A percentile compares a stretch with the other conserved stretches of the same genome.
Evolutionary conservation across 1,284 basidiomycete species (phyloP).

Genomic region (Singerocomus rubriflavus): DNA sequence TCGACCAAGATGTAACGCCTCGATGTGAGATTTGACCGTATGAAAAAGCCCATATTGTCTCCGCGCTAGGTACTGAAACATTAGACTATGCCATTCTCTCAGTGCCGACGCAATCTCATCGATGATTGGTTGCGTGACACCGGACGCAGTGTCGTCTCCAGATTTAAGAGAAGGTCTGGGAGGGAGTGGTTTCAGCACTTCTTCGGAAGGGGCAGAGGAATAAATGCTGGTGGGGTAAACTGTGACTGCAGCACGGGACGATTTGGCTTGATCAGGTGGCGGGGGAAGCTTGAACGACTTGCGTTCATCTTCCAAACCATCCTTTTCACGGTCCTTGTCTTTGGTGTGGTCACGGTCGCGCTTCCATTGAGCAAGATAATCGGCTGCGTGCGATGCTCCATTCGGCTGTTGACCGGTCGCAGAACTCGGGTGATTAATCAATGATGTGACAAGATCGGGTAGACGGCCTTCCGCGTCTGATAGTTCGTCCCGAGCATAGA

Average conservation of each 20-base stretch:
- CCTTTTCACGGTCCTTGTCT: conserved; percentile 64
- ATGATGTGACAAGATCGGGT: conserved; percentile 58
- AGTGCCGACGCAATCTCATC: conserved; percentile 97
- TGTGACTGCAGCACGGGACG: conserved; percentile 63
- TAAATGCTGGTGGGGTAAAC: conserved; percentile 69
- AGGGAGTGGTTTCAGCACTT: conserved; percentile 74
- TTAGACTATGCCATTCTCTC: conserved; percentile 91
- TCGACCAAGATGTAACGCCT: conserved; percentile 85
- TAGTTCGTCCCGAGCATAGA: conserved; percentile 85
- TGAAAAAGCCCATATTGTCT: conserved; percentile 91
- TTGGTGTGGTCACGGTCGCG: conserved; percentile 55
- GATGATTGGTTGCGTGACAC: conserved; percentile 82
- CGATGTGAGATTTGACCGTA: conserved; percentile 85
- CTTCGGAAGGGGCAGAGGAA: conserved; percentile 64
- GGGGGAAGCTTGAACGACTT: conserved; percentile 70
- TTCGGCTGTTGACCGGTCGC: conserved; percentile 34
- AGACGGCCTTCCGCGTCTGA: conserved; percentile 88
- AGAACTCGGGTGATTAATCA: conserved; percentile 37
- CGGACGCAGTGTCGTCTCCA: conserved; percentile 86
- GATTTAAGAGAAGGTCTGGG: conserved; percentile 92
- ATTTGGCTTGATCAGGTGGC: conserved; percentile 68
- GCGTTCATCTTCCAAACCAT: conserved; percentile 38
- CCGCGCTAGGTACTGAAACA: conserved; percentile 87
- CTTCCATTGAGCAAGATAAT: conserved; percentile 43
- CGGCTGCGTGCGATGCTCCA: conserved; percentile 35